Evolutionary conservation across 2,329 filamentous ascomycete species (phyloP), one percentile per base, ranked within the genome.

Genomic region (Diaporthe humulicola): DNA sequence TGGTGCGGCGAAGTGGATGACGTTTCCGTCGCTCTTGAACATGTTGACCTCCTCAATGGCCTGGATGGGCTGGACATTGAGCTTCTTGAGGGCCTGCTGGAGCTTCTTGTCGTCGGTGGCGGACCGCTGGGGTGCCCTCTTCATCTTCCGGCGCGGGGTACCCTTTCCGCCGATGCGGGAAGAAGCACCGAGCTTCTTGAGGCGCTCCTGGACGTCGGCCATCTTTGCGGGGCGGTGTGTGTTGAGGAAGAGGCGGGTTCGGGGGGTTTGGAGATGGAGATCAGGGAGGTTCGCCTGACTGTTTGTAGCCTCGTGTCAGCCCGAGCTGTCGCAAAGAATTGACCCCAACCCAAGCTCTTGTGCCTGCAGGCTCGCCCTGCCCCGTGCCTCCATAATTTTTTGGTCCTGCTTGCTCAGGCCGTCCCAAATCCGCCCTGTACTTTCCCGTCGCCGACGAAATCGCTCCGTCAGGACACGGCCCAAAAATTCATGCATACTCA

Each of bases 1-100:
- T 81, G 97, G 97, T 83, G 95, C 95, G 82, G 95, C 94, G 86
- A 99, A 99, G 92, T 99, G 97, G 84, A 99, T 98, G 87, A 99
- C 97, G 87, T 99, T 99, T 87, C 97, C 97, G 86, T 99, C 97
- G 85, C 94, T 94, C 94, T 99, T 99, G 93, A 99, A 99, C 97
- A 99, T 99, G 93, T 99, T 99, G 86, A 99, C 97, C 91, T 99
- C 97, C 93, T 99, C 97, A 83, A 99, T 99, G 80, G 94, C 95
- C 90, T 98, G 96, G 88, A 99, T 98, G 83, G 97, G 97, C 92
- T 99, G 97, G 76, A 98, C 96, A 88, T 98, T 98, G 87, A 99
- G 93, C 94, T 99, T 99, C 94, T 99, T 99, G 80, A 99, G 91
- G 77, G 95, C 90, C 77, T 93, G 92, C 90, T 99, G 97, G 79